These are phyloP conservation scores for Choanephora cucurbitarum DNA, from an alignment of 371 early-diverging fungal genomes.

Conservation along the genomic window DNA sequence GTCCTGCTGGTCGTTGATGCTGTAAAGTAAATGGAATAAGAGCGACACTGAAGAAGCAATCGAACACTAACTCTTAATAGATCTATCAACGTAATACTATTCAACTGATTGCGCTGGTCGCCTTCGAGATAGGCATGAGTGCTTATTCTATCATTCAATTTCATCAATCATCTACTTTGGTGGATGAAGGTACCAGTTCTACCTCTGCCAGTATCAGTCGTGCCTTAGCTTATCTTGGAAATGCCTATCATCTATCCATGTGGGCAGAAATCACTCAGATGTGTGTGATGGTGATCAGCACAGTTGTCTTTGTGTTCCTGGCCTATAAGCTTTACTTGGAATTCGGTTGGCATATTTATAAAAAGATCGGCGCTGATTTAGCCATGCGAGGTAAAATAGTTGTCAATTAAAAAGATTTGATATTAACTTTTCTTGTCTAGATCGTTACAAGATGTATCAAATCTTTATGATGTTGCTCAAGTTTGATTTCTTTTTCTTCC, in stretches of 20 bases:
- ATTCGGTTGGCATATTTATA: constrained; percentile 86
- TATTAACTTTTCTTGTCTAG: too few relatives aligned
- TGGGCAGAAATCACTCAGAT: constrained; percentile 56
- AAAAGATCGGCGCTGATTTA: constrained; percentile 89
- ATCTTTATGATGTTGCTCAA: constrained; percentile 87
- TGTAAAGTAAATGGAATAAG: constrained; percentile 23
- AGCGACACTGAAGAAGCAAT: not conserved
- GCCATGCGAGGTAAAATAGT: constrained; percentile 75
- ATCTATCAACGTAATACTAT: constrained; percentile 53
- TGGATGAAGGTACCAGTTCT: constrained; percentile 16
- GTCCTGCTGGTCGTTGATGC: constrained; percentile 50
- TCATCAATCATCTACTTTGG: constrained; percentile 46
- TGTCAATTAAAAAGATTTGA: too few relatives aligned
- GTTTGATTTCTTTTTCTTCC: constrained; percentile 85
- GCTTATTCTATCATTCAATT: constrained; percentile 52
- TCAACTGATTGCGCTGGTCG: constrained; percentile 50
- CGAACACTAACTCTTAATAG: constrained; percentile 18
- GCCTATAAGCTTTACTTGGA: constrained; percentile 51
- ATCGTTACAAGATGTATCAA: constrained; percentile 83
- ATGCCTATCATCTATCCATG: constrained; percentile 33
- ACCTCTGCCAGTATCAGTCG: not conserved
- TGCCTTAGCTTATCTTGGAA: constrained; percentile 25
- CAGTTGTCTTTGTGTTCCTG: constrained; percentile 36
- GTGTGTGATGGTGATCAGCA: constrained; percentile 41
- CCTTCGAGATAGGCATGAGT: constrained; percentile 51